These are phyloP conservation scores for Micromonas commoda DNA, from an alignment of 139 green algal genomes.

Conservation along the genomic window DNA sequence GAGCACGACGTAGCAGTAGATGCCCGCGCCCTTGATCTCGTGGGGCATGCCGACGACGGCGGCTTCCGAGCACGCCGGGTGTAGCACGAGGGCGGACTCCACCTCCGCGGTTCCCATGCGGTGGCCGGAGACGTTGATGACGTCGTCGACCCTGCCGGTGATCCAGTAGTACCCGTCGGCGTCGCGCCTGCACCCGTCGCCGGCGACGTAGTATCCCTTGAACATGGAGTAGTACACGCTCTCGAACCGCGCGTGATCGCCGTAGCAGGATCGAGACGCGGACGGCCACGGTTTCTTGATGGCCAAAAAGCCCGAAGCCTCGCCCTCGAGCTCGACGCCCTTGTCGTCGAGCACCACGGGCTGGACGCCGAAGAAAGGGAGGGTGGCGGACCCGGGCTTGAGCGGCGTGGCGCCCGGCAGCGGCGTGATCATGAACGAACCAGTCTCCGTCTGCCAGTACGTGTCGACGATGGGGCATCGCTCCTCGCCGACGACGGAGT, in stretches of 20 bases:
- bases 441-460: slow-evolving; percentile 85
- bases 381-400: slow-evolving; percentile 78
- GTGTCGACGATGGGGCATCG: slow-evolving; percentile 88
- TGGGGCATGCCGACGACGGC: slow-evolving; percentile 90
- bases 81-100: slow-evolving; percentile 72
- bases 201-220: slow-evolving; percentile 90
- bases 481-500: slow-evolving; percentile 44
- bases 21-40: slow-evolving; percentile 82
- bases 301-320: slow-evolving; percentile 53
- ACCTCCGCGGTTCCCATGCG: slow-evolving; percentile 91
- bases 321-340: slow-evolving; percentile 57
- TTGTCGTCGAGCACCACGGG: slow-evolving; percentile 82
- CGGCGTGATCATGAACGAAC: slow-evolving; percentile 77
- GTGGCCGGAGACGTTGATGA: slow-evolving; percentile 90
- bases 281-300: slow-evolving; percentile 82
- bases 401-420: slow-evolving; percentile 66
- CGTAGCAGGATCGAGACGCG: slow-evolving; percentile 75
- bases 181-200: slow-evolving; percentile 51
- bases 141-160: slow-evolving; percentile 90
- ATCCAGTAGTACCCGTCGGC: slow-evolving; percentile 78
- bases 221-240: slow-evolving; percentile 87
- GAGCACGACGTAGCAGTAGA: slow-evolving; percentile 94
- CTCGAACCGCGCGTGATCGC: slow-evolving; percentile 89
- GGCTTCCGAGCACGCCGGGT: slow-evolving; percentile 76
- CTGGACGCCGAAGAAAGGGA: slow-evolving; percentile 95